These are phyloP conservation scores for Pichia sp. DNA, from an alignment of 1,139 yeast genomes.

Conservation along the genomic window DNA sequence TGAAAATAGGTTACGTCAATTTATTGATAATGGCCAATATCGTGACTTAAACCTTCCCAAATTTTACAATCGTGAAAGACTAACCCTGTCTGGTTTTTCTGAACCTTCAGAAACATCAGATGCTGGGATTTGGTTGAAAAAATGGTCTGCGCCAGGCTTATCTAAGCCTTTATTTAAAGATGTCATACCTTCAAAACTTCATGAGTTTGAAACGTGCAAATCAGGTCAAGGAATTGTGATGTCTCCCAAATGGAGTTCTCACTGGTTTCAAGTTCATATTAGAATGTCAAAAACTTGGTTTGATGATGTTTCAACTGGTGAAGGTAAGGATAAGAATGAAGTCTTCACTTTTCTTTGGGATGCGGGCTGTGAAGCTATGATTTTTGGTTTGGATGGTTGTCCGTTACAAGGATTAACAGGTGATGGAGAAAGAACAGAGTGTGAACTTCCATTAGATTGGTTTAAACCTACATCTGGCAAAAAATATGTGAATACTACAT, in stretches of 20 bases:
- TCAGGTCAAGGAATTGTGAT: slow-evolving; percentile 73
- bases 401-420: slow-evolving; percentile 87
- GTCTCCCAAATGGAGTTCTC: slow-evolving; percentile 87
- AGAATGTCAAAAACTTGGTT: slow-evolving; percentile 60
- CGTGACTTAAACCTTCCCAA: slow-evolving; percentile 68
- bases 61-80: slow-evolving; percentile 61
- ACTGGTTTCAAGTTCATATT: slow-evolving; percentile 76
- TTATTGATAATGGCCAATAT: slow-evolving; percentile 74
- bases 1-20: slow-evolving; percentile 74
- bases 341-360: slow-evolving; percentile 68
- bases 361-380: slow-evolving; percentile 77
- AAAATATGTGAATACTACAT: slow-evolving; percentile 35
- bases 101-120: slow-evolving; percentile 18
- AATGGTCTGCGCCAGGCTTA: slow-evolving; percentile 64
- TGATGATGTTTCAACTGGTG: slow-evolving; percentile 12
- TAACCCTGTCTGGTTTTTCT: slow-evolving; percentile 33
- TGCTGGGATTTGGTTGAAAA: slow-evolving; percentile 43
- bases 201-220: slow-evolving; percentile 52
- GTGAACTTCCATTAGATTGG: slow-evolving; percentile 57
- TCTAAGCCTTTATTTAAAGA: slow-evolving; percentile 73
- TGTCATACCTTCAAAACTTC: slow-evolving; percentile 44
- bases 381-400: slow-evolving; percentile 59
- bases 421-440: slow-evolving; percentile 71
- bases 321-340: slow-evolving; percentile 39
- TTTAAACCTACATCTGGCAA: slow-evolving; percentile 24